These are phyloP conservation scores for Magnusiomyces fungicola DNA, from an alignment of 1,139 yeast species.

Conservation along the genomic window DNA sequence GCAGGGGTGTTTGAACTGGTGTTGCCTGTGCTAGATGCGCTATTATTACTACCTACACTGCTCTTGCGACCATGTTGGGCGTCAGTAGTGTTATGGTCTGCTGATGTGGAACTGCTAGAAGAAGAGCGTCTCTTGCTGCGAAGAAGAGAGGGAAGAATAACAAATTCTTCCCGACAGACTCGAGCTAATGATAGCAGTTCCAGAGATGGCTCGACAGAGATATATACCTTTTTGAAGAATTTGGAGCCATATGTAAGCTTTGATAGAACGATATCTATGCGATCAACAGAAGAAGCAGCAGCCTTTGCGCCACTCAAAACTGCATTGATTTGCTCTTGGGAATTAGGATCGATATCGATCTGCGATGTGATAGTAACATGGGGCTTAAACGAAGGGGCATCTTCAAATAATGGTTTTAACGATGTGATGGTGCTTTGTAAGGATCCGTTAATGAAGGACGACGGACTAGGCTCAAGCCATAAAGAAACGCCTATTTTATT, in stretches of 20 bases:
- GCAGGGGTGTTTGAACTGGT: not conserved
- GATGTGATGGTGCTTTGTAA: slow-evolving; percentile 56
- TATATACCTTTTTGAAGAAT: slow-evolving; percentile 57
- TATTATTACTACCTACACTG: not conserved
- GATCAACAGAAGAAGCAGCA: slow-evolving; percentile 41
- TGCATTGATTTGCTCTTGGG: slow-evolving; percentile 43
- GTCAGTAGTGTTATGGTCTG: not conserved
- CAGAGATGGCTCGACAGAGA: slow-evolving; percentile 49
- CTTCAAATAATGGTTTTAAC: slow-evolving; percentile 61
- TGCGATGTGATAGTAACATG: slow-evolving; percentile 70
- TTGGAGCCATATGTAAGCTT: slow-evolving; percentile 34
- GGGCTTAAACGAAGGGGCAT: slow-evolving; percentile 62
- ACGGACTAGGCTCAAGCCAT: slow-evolving; percentile 68
- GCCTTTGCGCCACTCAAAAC: slow-evolving; percentile 60
- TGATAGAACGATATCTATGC: slow-evolving; percentile 28
- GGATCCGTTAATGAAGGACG: slow-evolving; percentile 49
- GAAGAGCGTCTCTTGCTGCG: slow-evolving; percentile 32
- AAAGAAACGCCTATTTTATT: slow-evolving; percentile 49
- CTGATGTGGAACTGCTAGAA: slow-evolving; percentile 32
- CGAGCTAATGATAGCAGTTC: slow-evolving; percentile 59
- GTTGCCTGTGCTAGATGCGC: not conserved
- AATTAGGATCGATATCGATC: slow-evolving; percentile 38
- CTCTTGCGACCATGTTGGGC: not conserved
- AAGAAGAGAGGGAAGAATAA: slow-evolving; percentile 31
- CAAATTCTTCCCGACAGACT: slow-evolving; percentile 65